Evolutionary conservation across 2,329 filamentous ascomycete species (phyloP), one percentile per base, ranked within the genome.

Genomic region (Aspergillus pseudonomiae): DNA sequence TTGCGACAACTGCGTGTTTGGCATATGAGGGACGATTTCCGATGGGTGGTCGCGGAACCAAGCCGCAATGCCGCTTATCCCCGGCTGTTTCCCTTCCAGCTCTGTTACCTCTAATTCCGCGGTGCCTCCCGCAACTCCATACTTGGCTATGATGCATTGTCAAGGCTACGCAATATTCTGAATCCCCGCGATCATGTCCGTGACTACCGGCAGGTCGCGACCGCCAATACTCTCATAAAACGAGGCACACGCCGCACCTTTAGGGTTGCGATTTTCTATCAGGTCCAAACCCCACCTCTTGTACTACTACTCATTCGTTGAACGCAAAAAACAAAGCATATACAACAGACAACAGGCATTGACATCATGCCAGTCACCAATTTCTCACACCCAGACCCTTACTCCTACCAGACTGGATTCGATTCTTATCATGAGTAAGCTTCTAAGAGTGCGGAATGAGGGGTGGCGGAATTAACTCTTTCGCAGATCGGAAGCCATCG

Each of bases 381-480:
- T 19, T 91, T 91, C 80, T 82, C 77, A 55, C 83, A 85, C 63
- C 82, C 84, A 45, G 89, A 91, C 75, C 89, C 86, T 68, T 95
- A 95, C 82, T 83, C 82, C 63, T 95, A 95, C 78, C 89, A 89
- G 73, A 91, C 88, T 81, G 92, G 92, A 76, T 94, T 95, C 81
- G 85, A 86, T 77, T 88, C 84, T 55, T 89, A 94, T 75, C 86
- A 93, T 76, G 90, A 94, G 90, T 93, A 79, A 70, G 87, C 78
- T 14, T 4, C 21, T n/a, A 24, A 45, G 50, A 57, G 24, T 19
- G 16, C 41, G 45, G 58, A 43, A 54, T 46, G 24, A 6, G 24
- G 9, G 45, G n/a, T n/a, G 21, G 11, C 26, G 57, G 19, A 62
- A 53, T 65, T 70, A 70, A 73, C 63, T 24, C 21, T 45, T 10